These are phyloP conservation scores for Leccinum barrowsii DNA, from an alignment of 768 basidiomycete genomes.

Conservation along the genomic window DNA sequence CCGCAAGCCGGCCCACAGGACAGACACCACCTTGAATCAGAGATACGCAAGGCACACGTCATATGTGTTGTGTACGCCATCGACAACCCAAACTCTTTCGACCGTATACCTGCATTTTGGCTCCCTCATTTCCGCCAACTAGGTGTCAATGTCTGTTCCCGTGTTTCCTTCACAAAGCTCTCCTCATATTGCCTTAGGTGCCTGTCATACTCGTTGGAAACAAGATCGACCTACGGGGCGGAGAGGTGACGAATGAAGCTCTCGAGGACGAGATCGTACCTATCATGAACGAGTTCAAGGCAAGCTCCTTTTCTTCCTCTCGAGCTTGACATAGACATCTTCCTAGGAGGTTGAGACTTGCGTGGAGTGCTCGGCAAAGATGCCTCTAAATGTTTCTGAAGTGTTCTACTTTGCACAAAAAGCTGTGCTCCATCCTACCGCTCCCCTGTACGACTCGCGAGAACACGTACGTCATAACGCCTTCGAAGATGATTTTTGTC, in stretches of 20 bases:
- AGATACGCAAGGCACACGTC: slow-evolving; percentile 96
- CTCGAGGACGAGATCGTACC: slow-evolving; percentile 93
- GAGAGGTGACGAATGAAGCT: slow-evolving; percentile 90
- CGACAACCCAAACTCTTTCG: slow-evolving; percentile 94
- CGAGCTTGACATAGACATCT: slow-evolving; percentile 3
- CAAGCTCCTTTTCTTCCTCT: slow-evolving; percentile 27
- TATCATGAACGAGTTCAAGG: slow-evolving; percentile 99
- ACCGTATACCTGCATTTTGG: slow-evolving; percentile 98
- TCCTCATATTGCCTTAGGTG: slow-evolving; percentile 48
- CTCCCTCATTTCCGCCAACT: slow-evolving; percentile 91
- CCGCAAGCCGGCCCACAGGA: slow-evolving; percentile 78
- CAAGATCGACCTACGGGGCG: slow-evolving; percentile 94
- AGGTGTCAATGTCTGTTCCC: slow-evolving; percentile 80
- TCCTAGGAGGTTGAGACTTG: slow-evolving; percentile 95
- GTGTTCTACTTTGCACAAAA: slow-evolving; percentile 99
- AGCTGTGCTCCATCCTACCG: slow-evolving; percentile 94
- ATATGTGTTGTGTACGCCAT: slow-evolving; percentile 98
- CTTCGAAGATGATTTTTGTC: neutral
- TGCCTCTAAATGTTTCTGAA: slow-evolving; percentile 89
- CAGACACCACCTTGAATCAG: slow-evolving; percentile 83
- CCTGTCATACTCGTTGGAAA: slow-evolving; percentile 97
- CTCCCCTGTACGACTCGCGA: slow-evolving; percentile 93
- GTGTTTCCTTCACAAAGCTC: neutral
- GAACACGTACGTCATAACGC: slow-evolving; percentile 69
- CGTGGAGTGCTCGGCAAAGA: slow-evolving; percentile 92